These are phyloP conservation scores for Paxillus rubicundulus DNA, from an alignment of 768 basidiomycete species.

Conservation along the genomic window DNA sequence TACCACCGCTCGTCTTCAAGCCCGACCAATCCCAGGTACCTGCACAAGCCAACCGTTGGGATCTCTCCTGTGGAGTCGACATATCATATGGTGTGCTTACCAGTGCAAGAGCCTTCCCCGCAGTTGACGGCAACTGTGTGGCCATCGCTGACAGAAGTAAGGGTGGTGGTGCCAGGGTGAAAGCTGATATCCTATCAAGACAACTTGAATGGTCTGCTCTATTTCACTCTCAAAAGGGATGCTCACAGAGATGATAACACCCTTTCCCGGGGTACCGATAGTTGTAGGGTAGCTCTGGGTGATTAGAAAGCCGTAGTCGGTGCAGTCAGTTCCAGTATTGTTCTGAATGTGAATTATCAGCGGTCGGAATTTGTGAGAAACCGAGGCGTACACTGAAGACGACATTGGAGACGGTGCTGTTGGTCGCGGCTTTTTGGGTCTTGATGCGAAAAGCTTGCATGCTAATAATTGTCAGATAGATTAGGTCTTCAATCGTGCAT, in stretches of 20 bases:
- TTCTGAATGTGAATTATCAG: constrained; percentile 31
- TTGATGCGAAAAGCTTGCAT: constrained; percentile 63
- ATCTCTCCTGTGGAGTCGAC: background rate
- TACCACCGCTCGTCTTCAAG: constrained; percentile 45
- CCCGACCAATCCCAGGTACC: constrained; percentile 53
- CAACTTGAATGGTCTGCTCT: background rate
- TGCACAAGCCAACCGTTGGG: constrained; percentile 11
- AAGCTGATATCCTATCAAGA: constrained; percentile 48
- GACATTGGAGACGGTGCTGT: constrained; percentile 47
- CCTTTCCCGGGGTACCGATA: constrained; percentile 53
- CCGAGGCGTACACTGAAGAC: constrained; percentile 42
- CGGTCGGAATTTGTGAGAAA: background rate
- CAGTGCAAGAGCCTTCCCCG: constrained; percentile 48
- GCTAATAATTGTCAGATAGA: constrained; percentile 26
- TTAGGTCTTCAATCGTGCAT: background rate
- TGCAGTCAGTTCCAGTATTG: constrained; percentile 51
- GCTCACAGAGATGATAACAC: constrained; percentile 56
- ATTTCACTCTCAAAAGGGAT: background rate
- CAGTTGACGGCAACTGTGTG: constrained; percentile 54
- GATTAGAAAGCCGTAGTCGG: constrained; percentile 55
- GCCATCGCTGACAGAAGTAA: constrained; percentile 44
- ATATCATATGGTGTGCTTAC: constrained; percentile 25
- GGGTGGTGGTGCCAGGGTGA: constrained; percentile 35
- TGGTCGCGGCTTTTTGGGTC: constrained; percentile 43
- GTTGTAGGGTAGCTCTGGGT: constrained; percentile 60